phyloP scores from a whole-genome alignment of 192 early-diverging fungal genomes.

The Oehlia diaphana region DNA sequence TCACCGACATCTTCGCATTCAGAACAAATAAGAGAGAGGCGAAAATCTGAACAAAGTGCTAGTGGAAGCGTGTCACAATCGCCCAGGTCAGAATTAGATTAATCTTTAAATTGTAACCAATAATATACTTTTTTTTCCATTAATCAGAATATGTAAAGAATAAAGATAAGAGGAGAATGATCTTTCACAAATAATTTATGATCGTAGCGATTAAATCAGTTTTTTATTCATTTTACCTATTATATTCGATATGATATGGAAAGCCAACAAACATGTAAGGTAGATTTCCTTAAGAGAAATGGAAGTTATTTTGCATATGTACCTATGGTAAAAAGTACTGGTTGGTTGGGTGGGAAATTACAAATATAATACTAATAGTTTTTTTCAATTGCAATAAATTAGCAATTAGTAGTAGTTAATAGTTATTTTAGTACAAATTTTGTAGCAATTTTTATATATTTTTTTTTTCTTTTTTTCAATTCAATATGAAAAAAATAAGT shows the following conservation, averaged over 20 bases:
- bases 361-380: background rate
- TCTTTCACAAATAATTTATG: background rate
- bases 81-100: background rate
- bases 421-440: background rate
- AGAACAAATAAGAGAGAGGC: constrained; percentile 17
- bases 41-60: constrained; percentile 30
- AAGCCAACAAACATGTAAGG: background rate
- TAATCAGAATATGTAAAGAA: background rate
- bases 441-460: background rate
- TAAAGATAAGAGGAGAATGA: no score
- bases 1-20: background rate
- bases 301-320: background rate
- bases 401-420: background rate
- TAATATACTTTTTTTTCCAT: background rate
- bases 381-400: background rate
- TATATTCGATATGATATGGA: background rate
- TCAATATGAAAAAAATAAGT: background rate
- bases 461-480: background rate
- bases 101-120: background rate
- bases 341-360: background rate
- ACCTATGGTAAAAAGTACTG: background rate
- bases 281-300: background rate
- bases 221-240: background rate
- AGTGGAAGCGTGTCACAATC: constrained; percentile 13
- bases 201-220: no score